Base-by-base conservation (phyloP, 1,284 basidiomycete species). In the Cutaneotrichosporon mucoides region DNA sequence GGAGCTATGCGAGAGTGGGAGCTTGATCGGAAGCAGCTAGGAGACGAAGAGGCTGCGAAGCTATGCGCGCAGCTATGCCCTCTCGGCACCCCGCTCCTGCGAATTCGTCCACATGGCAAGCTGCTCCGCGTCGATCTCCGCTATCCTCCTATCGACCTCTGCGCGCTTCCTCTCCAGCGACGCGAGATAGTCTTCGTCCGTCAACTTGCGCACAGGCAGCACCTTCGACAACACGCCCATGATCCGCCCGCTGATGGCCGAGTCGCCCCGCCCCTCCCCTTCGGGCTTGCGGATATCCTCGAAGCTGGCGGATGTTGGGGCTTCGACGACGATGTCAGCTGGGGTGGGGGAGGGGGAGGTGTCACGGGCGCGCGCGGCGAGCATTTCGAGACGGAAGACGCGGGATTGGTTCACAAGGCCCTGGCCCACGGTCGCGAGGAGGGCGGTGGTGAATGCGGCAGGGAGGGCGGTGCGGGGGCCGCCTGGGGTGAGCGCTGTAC, bases 51-150 rank as follows among this genome's bases (percentile, higher is more conserved):
- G 24, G 24, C n/a, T n/a, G n/a, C n/a, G n/a, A n/a, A n/a, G n/a
- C 24, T 24, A 24, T 24, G n/a, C n/a, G n/a, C 24, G 24, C 24
- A 24, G 24, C 24, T 24, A 24, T 24, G 24, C 24, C 24, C 24
- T 24, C 24, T 24, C 24, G 3, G 2, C 24, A 3, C 24, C 24
- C 38, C 38, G 8, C 33, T 48, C 34, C 37, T 49, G 37, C 37
- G 49, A 13, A 13, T 56, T 50, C 34, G 68, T 68, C 48, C 65
- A 76, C 56, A 76, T 60, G 49, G 57, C 64, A 43, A 61, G 56
- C 63, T 76, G 72, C 60, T 76, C 74, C 34, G 44, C 65, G 37
- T 70, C 68, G 50, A 76, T 76, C 62, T 70, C 66, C 33, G 41
- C 49, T 55, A 76, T 61, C n/a, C 68, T 57, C 60, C 62, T 59